Evolutionary conservation across 1,284 basidiomycete species (phyloP), one percentile per base, ranked within the genome.

Genomic region (Peniophora sp.): DNA sequence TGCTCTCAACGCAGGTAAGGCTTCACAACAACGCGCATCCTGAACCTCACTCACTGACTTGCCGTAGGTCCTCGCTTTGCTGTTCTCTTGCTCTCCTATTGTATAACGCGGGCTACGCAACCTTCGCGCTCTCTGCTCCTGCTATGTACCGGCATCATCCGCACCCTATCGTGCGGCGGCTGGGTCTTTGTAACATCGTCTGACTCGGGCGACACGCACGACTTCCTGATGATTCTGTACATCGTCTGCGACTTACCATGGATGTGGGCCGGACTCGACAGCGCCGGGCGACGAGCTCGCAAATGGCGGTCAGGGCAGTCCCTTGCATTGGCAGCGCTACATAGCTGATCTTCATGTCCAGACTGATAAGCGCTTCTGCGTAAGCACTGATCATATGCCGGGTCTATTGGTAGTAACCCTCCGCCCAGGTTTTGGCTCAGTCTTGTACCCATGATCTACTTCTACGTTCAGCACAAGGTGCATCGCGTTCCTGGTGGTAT

Each of bases 161-260:
- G 93, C 54, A 95, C 93, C 0, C 65, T 97, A 20, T 78, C 82
- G 3, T 97, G 93, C 58, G 92, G 88, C 23, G 92, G 92, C 23
- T 97, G 92, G 92, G 90, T 96, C 44, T 97, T 86, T 61, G 83
- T 97, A 60, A 96, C 94, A 0, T 88, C 85, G 3, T 80, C 68
- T 35, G 90, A 93, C 60, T 78, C 88, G 64, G 87, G 88, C 58
- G 84, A 89, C 60, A 73, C 78, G 15, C 93, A 97, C 67, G 93
- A 97, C 66, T 70, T 94, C 20, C 82, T 86, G 62, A 97, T 97
- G 93, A 85, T 94, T 55, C 63, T 77, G 50, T 94, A 91, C 62
- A 85, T 93, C 54, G 72, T 89, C 2, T 79, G 81, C 61, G 91
- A 89, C 57, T 59, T 90, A 3, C 89, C 90, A 1, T 97, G 92